phyloP scores from a whole-genome alignment of 768 basidiomycete species.

The Mycena metata region DNA sequence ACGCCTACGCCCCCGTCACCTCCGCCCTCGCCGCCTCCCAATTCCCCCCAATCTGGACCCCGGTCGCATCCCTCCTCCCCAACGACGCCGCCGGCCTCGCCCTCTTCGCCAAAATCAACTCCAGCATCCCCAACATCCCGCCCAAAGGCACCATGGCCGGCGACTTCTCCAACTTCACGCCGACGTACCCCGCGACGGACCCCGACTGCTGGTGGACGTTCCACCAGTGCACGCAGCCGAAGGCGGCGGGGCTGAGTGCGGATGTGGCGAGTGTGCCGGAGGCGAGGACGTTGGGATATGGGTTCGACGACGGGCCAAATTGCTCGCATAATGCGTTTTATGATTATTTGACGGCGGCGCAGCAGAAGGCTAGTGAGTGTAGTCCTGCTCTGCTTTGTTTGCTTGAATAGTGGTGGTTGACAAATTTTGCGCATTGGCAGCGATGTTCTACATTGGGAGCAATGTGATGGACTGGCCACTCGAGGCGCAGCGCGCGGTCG shows the following conservation, averaged over 20 bases:
- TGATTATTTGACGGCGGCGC: slow-evolving; percentile 61
- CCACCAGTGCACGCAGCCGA: slow-evolving; percentile 49
- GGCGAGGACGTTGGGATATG: slow-evolving; percentile 69
- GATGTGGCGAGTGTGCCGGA: slow-evolving; percentile 50
- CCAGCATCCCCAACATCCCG: slow-evolving; percentile 20
- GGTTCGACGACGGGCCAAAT: slow-evolving; percentile 76
- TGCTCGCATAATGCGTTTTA: slow-evolving; percentile 77
- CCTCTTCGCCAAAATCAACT: slow-evolving; percentile 20
- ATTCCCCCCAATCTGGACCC: slow-evolving; percentile 27
- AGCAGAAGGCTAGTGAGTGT: slow-evolving; percentile 71
- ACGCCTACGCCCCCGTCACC: slow-evolving; percentile 25
- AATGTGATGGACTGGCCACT: slow-evolving; percentile 69
- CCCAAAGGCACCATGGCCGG: slow-evolving; percentile 23
- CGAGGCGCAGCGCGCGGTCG: slow-evolving; percentile 65
- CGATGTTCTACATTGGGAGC: slow-evolving; percentile 74
- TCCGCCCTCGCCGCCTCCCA: neutral
- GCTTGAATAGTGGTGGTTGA: no score
- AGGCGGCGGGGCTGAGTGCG: slow-evolving; percentile 43
- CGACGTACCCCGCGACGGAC: slow-evolving; percentile 46
- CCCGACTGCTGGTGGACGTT: slow-evolving; percentile 55
- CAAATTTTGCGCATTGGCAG: slow-evolving; percentile 46
- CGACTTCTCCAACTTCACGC: slow-evolving; percentile 18
- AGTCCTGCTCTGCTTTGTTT: neutral
- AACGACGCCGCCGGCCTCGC: slow-evolving; percentile 24
- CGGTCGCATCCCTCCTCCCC: neutral